phyloP scores from a whole-genome alignment of 352 stramenopile genomes.

The Globisporangium barbulae region DNA sequence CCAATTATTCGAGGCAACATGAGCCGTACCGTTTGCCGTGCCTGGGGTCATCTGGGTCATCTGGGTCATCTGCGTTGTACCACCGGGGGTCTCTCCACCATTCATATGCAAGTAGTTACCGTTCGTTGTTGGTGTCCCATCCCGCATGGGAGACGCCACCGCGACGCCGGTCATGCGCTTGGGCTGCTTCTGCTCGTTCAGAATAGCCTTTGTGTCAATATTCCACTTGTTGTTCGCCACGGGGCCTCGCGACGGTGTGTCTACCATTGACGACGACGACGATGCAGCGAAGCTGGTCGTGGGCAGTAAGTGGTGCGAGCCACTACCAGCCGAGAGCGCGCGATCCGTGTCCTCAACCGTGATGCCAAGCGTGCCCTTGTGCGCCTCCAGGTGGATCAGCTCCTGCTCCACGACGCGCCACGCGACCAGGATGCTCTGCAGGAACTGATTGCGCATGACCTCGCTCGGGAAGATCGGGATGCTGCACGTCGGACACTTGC shows the following conservation, averaged over 20 bases:
- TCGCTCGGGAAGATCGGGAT: slow-evolving; percentile 76
- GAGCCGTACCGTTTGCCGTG: not conserved
- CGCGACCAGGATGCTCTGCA: slow-evolving; percentile 75
- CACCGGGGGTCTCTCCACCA: not conserved
- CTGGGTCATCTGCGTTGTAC: slow-evolving; percentile 3
- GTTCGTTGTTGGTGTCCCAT: not conserved
- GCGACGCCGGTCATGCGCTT: slow-evolving; percentile 14
- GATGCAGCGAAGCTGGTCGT: slow-evolving; percentile 5
- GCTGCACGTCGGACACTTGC: slow-evolving; percentile 62
- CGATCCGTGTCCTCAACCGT: slow-evolving; percentile 33
- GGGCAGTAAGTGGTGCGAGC: slow-evolving; percentile 15
- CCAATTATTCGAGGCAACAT: not conserved
- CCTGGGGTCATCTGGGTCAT: slow-evolving; percentile 14
- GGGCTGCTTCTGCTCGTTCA: slow-evolving; percentile 41
- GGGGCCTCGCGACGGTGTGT: slow-evolving; percentile 26
- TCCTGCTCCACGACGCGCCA: slow-evolving; percentile 76
- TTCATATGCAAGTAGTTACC: not conserved
- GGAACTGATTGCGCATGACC: slow-evolving; percentile 82
- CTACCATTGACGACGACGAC: not conserved
- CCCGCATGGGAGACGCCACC: slow-evolving; percentile 6
- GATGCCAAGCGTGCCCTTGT: slow-evolving; percentile 25
- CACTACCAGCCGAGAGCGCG: slow-evolving; percentile 28
- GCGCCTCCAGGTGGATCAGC: slow-evolving; percentile 38
- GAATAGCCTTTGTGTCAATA: slow-evolving; percentile 61
- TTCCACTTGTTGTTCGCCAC: slow-evolving; percentile 70